Conservation (phyloP, 176 grass and related monocot genomes). For the Areca catechu region DNA sequence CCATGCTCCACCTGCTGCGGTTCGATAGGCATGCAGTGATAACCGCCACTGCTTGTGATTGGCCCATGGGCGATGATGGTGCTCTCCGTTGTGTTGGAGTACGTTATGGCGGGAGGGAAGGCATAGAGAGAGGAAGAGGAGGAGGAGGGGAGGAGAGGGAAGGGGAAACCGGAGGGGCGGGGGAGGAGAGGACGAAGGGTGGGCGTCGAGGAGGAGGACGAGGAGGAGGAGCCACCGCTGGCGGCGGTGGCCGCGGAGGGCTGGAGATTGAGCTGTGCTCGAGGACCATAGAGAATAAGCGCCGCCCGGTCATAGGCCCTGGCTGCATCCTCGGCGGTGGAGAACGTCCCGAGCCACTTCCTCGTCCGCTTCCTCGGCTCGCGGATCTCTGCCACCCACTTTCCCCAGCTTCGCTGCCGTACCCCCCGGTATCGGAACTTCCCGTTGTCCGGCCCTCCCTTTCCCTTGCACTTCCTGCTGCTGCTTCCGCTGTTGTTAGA, state of each 20-base stretch:
- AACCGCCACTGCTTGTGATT: too few species aligned
- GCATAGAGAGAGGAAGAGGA: neutral
- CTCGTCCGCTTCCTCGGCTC: slow-evolving; percentile 66
- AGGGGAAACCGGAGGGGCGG: slow-evolving; percentile 13
- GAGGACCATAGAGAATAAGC: slow-evolving; percentile 65
- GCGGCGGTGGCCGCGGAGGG: neutral
- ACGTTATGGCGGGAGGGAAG: slow-evolving; percentile 9
- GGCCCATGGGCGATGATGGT: too few species aligned
- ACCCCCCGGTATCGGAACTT: slow-evolving; percentile 75
- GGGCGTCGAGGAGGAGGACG: slow-evolving; percentile 20
- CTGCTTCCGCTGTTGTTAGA: neutral
- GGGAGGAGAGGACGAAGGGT: slow-evolving; percentile 20
- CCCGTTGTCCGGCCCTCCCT: slow-evolving; percentile 72
- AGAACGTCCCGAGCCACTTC: slow-evolving; percentile 93
- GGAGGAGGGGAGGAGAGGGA: neutral
- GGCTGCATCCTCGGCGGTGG: slow-evolving; percentile 87
- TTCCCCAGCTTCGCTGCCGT: slow-evolving; percentile 68
- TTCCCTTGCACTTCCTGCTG: slow-evolving; percentile 30
- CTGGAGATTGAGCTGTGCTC: slow-evolving; percentile 84
- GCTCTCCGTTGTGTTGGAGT: too few species aligned
- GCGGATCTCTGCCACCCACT: slow-evolving; percentile 69
- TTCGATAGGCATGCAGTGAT: too few species aligned
- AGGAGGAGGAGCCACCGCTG: slow-evolving; percentile 14
- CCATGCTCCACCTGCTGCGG: neutral
- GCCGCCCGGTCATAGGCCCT: slow-evolving; percentile 81